A percentile compares a stretch with the other conserved stretches of the same genome.
Conservation (phyloP, 1,284 basidiomycete species). For the Cryptococcus sp. region DNA sequence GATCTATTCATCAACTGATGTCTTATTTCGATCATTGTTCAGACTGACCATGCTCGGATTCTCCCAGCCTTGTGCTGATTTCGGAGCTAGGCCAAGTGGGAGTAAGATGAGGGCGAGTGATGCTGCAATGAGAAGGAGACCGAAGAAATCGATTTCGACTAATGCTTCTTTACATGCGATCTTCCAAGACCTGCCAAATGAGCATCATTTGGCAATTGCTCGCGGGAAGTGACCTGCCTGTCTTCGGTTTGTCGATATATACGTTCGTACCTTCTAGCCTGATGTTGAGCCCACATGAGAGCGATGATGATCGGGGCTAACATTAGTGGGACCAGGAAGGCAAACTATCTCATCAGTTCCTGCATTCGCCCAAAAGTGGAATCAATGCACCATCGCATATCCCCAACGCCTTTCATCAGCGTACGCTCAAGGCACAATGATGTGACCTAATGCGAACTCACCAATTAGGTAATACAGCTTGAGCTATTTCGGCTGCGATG, state of each 20-base stretch:
- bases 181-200: conserved; percentile 11
- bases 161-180: conserved; percentile 13
- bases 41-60: conserved; percentile 34
- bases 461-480: conserved; percentile 54
- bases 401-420: conserved; percentile 61
- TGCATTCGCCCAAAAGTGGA: background rate
- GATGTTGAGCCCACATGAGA: conserved; percentile 66
- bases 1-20: conserved; percentile 15
- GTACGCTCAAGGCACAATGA: background rate
- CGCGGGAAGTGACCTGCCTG: conserved; percentile 1
- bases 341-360: conserved; percentile 28
- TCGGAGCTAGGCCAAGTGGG: conserved; percentile 59
- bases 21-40: background rate
- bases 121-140: conserved; percentile 62
- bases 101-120: conserved; percentile 62
- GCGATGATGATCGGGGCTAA: conserved; percentile 55
- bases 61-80: conserved; percentile 47
- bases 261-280: conserved; percentile 52
- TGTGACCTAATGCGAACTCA: background rate
- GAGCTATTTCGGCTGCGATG: conserved; percentile 62
- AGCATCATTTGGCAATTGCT: background rate
- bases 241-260: conserved; percentile 1
- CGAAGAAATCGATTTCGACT: conserved; percentile 51
- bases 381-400: conserved; percentile 53
- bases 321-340: conserved; percentile 43